Percentiles rank a stretch among this genome's conserved stretches.
These are phyloP conservation scores for Candida railenensis DNA, from an alignment of 805 yeast genomes.

Conservation along the genomic window DNA sequence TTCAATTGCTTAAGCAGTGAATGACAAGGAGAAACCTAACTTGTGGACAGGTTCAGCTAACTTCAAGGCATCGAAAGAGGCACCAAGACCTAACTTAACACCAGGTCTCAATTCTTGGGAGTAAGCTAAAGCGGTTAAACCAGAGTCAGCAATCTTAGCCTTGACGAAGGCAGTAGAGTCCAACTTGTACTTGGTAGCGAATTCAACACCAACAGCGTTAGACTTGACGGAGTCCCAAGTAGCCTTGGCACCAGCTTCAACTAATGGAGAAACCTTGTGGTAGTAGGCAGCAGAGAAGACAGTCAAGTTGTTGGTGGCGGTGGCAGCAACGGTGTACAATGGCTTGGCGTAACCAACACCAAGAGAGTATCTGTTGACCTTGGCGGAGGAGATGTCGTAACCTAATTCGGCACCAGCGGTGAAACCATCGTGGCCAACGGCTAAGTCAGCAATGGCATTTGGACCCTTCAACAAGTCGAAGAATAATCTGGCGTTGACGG, in stretches of 20 bases:
- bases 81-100: conserved; percentile 95
- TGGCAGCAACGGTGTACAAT: conserved; percentile 79
- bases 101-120: conserved; percentile 95
- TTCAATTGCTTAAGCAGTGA: conserved; percentile 66
- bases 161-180: conserved; percentile 88
- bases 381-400: conserved; percentile 90
- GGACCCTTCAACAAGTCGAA: conserved; percentile 96
- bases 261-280: conserved; percentile 88
- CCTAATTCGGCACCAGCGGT: conserved; percentile 97
- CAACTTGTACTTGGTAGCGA: conserved; percentile 91
- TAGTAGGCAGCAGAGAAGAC: conserved; percentile 93
- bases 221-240: conserved; percentile 86
- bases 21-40: conserved; percentile 92
- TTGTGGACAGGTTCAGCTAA: conserved; percentile 97
- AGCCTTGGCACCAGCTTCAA: conserved; percentile 98
- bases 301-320: conserved; percentile 82
- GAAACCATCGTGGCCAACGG: conserved; percentile 94
- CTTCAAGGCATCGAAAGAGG: conserved; percentile 93
- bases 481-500: conserved; percentile 90
- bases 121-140: conserved; percentile 90
- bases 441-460: conserved; percentile 89
- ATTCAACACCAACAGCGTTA: conserved; percentile 86
- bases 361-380: conserved; percentile 89
- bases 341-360: conserved; percentile 92
- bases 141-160: conserved; percentile 96